Evolutionary conservation across 2,329 filamentous ascomycete genomes (phyloP).

Genomic region (Nigrospora oryzae): DNA sequence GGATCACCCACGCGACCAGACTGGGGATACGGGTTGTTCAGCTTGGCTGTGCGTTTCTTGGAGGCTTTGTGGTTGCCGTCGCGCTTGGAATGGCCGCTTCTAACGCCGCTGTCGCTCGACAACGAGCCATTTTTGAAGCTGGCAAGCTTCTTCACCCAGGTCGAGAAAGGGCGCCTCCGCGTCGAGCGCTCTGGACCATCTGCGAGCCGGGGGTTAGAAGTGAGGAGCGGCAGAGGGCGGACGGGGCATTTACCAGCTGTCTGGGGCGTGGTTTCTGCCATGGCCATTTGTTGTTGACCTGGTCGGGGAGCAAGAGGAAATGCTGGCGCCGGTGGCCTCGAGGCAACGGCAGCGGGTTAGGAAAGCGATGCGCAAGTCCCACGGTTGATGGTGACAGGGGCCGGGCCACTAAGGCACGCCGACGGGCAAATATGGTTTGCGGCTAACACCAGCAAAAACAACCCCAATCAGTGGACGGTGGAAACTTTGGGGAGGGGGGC

Average conservation of each 20-base stretch:
- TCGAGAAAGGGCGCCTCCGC: slow-evolving; percentile 79
- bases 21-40: slow-evolving; percentile 89
- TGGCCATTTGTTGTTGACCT: slow-evolving; percentile 11
- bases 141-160: slow-evolving; percentile 89
- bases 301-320: too few relatives aligned
- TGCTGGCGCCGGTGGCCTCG: too few relatives aligned
- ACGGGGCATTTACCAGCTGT: slow-evolving; percentile 13
- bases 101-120: slow-evolving; percentile 39
- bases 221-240: background rate
- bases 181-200: slow-evolving; percentile 54
- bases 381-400: too few relatives aligned
- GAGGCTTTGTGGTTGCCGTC: slow-evolving; percentile 26
- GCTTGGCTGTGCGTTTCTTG: slow-evolving; percentile 55
- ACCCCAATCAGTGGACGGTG: too few relatives aligned
- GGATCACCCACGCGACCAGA: slow-evolving; percentile 51
- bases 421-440: too few relatives aligned
- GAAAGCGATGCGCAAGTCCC: too few relatives aligned
- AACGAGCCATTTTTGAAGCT: slow-evolving; percentile 70
- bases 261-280: slow-evolving; percentile 16
- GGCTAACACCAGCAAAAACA: too few relatives aligned
- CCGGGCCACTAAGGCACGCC: too few relatives aligned
- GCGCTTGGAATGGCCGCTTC: slow-evolving; percentile 29
- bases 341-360: too few relatives aligned
- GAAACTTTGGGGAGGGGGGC: too few relatives aligned
- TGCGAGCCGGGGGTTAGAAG: slow-evolving; percentile 25